phyloP scores from a whole-genome alignment of 2,329 filamentous ascomycete species.

The Ceratocystis alfenasii region DNA sequence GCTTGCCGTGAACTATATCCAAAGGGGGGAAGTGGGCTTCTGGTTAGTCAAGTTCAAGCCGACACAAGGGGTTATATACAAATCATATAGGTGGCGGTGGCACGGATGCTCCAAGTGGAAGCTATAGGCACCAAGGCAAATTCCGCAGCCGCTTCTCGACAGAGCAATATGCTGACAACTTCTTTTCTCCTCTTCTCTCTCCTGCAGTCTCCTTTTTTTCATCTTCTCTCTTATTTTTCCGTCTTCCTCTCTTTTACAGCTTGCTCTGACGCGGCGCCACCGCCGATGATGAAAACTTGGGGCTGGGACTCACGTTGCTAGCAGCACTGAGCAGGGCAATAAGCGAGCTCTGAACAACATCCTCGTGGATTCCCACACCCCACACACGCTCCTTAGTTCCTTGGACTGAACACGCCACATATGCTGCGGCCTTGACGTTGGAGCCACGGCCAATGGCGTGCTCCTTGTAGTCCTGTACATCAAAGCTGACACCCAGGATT shows the following conservation, averaged over 20 bases:
- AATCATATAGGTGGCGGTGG: slow-evolving; percentile 5
- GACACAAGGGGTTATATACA: not conserved
- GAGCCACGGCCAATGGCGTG: slow-evolving; percentile 75
- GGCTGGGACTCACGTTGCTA: slow-evolving; percentile 55
- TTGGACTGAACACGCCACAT: slow-evolving; percentile 72
- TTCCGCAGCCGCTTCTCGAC: not conserved
- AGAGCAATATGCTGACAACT: not conserved
- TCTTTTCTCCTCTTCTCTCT: not conserved
- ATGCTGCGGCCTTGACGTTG: slow-evolving; percentile 85
- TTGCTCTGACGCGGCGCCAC: slow-evolving; percentile 17
- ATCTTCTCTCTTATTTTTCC: not conserved
- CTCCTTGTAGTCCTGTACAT: slow-evolving; percentile 92
- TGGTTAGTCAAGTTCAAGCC: not conserved
- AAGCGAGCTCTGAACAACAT: slow-evolving; percentile 81
- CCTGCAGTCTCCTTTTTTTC: not conserved
- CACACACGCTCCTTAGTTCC: slow-evolving; percentile 63
- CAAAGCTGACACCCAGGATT: slow-evolving; percentile 65
- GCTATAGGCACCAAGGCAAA: not conserved
- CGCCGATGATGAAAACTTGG: slow-evolving; percentile 19
- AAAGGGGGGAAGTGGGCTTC: not conserved
- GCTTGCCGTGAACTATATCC: slow-evolving; percentile 20
- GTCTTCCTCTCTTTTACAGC: slow-evolving; percentile 24
- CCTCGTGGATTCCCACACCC: slow-evolving; percentile 85
- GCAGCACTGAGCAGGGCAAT: slow-evolving; percentile 77
- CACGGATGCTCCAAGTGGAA: not conserved